Conservation (phyloP, 768 basidiomycete genomes). For the Pleurotus pulmonarius region DNA sequence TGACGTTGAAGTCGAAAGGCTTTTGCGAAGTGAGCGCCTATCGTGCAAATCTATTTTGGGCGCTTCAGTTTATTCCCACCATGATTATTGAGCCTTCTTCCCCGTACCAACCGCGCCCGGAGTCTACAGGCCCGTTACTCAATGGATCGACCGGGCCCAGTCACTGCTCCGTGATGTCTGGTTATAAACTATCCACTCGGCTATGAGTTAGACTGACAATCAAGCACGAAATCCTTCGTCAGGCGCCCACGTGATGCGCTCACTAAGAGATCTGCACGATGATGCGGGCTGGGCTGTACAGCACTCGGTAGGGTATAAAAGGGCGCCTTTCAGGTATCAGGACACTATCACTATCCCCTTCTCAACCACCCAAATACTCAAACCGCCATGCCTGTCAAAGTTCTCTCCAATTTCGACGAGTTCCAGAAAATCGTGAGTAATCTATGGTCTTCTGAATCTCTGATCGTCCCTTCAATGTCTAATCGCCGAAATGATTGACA, state of each 20-base stretch:
- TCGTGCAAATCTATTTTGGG: background rate
- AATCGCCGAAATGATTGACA: conserved; percentile 8
- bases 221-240: conserved; percentile 7
- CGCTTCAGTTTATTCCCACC: background rate
- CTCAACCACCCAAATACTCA: background rate
- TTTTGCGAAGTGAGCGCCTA: background rate
- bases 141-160: too few relatives aligned
- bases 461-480: too few relatives aligned
- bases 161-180: too few relatives aligned
- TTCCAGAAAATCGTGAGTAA: conserved; percentile 6
- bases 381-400: conserved; percentile 1
- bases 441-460: background rate
- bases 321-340: background rate
- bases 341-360: background rate
- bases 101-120: background rate
- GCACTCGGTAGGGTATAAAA: background rate
- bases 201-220: background rate
- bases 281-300: background rate
- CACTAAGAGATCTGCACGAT: background rate
- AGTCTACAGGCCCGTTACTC: background rate
- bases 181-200: too few relatives aligned
- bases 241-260: conserved; percentile 5
- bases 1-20: background rate
- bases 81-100: background rate
- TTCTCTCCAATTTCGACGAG: background rate